A percentile compares a stretch with the other conserved stretches of the same genome.
phyloP scores from a whole-genome alignment of 106 monocot species.

The Phalaenopsis equestris region DNA sequence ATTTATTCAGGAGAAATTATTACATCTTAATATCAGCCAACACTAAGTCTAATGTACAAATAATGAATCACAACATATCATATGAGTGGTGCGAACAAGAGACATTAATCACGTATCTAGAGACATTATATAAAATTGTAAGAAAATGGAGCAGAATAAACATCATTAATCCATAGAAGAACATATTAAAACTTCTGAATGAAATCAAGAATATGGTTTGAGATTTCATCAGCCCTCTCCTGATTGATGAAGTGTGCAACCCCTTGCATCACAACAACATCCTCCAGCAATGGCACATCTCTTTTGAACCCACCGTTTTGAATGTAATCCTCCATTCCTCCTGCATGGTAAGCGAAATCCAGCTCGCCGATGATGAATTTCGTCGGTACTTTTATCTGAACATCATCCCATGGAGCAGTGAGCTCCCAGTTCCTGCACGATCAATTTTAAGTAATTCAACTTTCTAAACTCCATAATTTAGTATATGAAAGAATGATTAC shows the following conservation, averaged over 20 bases:
- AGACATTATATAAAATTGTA: too few relatives aligned
- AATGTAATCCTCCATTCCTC: slow-evolving; percentile 39
- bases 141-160: too few relatives aligned
- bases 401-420: slow-evolving; percentile 39
- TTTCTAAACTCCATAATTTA: too few relatives aligned
- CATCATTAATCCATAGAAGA: neutral
- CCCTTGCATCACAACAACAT: slow-evolving; percentile 39
- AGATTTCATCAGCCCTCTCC: slow-evolving; percentile 31
- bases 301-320: slow-evolving; percentile 48
- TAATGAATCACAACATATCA: too few relatives aligned
- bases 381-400: slow-evolving; percentile 32
- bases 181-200: slow-evolving; percentile 24
- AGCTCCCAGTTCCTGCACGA: slow-evolving; percentile 51
- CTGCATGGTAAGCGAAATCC: slow-evolving; percentile 31
- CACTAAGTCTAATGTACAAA: too few relatives aligned
- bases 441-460: too few relatives aligned
- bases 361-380: slow-evolving; percentile 49
- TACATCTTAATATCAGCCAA: too few relatives aligned
- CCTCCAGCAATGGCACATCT: slow-evolving; percentile 41
- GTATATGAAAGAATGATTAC: too few relatives aligned
- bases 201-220: slow-evolving; percentile 36
- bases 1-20: too few relatives aligned
- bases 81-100: too few relatives aligned
- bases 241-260: slow-evolving; percentile 57
- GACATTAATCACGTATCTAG: too few relatives aligned